Evolutionary conservation across 129 eudicot genomes (phyloP), one percentile per base, ranked within the genome.

Genomic region (Saussurea involucrata): DNA sequence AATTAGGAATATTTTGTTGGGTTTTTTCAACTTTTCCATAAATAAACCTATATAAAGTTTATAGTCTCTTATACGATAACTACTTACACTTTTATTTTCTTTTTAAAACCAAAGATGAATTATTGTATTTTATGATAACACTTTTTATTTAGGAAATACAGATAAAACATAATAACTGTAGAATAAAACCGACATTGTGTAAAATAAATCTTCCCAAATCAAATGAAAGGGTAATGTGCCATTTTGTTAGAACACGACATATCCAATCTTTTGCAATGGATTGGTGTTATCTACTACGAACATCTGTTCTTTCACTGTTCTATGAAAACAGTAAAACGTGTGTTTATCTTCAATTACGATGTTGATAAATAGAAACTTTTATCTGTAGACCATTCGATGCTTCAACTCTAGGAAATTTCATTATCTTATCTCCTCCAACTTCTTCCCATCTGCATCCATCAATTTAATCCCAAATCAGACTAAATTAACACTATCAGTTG

Each of bases 391-490:
- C 99, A 73, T 90, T 92, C 49, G 97, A 96, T 65, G 99, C 96
- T 85, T 95, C 95, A n/a, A 95, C 99, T 83, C 99, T 95, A 49
- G 99, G 99, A 80, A 95, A 92, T 65, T 88, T 82, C 88, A 85
- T 90, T 63, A 95, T 83, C 77, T 88, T 82, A 66, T 95, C 88
- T 72, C 96, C 96, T 63, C 90, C 97, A 13, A 92, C 84, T 79
- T 95, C 99, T 81, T 92, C 92, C 99, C 99, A 95, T 81, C 89
- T 91, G 90, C 87, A 81, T 13, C 34, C 1, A 6, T 49, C 8
- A 34, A 11, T 25, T 61, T 13, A 68, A 24, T 33, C 12, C n/a
- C 13, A 49, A 46, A 13, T 46, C 22, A 49, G 0, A 13, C 1
- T 13, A 5, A 22, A 1, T 49, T 17, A 15, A 17, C 2, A 17